Conservation (phyloP, 169 alveolate genomes). For the Eimeria tenella region DNA sequence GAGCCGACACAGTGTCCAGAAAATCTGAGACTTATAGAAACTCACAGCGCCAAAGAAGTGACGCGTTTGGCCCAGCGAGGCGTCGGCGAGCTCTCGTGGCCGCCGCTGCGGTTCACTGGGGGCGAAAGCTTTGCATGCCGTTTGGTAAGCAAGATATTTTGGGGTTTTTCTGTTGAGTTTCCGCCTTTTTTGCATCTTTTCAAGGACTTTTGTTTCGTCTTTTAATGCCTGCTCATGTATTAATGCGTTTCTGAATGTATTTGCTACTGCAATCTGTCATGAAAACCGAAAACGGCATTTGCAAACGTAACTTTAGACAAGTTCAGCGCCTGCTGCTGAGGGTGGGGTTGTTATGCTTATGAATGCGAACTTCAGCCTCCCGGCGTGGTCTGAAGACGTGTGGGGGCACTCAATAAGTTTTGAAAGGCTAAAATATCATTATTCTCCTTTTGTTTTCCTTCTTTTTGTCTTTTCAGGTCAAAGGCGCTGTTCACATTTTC, state of each 20-base stretch:
- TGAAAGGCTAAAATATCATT: no score
- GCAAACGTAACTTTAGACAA: no score
- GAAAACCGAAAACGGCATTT: no score
- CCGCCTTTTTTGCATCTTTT: no score
- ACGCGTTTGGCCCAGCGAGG: slow-evolving; percentile 18
- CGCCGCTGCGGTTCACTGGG: slow-evolving; percentile 65
- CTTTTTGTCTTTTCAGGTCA: not conserved
- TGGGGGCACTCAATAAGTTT: no score
- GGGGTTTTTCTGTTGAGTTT: not conserved
- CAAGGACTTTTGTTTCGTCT: no score
- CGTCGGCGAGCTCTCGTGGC: slow-evolving; percentile 60
- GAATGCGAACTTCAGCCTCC: no score
- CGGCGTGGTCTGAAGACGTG: no score
- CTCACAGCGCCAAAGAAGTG: not conserved
- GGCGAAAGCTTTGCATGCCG: slow-evolving; percentile 51
- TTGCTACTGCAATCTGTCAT: not conserved
- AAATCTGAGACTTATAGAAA: not conserved
- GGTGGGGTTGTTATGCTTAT: no score
- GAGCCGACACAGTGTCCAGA: slow-evolving; percentile 38
- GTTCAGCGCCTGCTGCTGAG: no score
- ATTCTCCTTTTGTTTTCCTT: not conserved
- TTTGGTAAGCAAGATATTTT: slow-evolving; percentile 11
- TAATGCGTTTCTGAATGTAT: not conserved
- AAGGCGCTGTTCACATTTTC: slow-evolving; percentile 24
- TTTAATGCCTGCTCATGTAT: not conserved